phyloP scores from a whole-genome alignment of 2,329 filamentous ascomycete species.

The Neonectria ditissima region DNA sequence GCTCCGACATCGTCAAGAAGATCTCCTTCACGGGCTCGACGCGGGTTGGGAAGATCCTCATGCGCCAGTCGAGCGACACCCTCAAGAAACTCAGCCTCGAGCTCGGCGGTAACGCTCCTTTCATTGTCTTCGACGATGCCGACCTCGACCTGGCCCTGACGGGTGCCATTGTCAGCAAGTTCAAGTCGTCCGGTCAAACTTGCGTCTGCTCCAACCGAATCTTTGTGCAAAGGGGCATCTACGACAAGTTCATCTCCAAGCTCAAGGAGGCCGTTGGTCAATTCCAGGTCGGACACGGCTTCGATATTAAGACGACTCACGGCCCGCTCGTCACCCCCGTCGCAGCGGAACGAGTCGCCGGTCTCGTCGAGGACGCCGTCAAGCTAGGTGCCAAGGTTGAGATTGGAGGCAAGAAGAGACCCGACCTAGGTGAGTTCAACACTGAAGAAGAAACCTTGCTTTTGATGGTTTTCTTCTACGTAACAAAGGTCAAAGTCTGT shows the following conservation, averaged over 20 bases:
- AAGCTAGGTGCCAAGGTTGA: constrained; percentile 71
- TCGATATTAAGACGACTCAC: constrained; percentile 68
- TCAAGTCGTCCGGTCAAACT: constrained; percentile 90
- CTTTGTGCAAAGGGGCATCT: constrained; percentile 78
- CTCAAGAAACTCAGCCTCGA: constrained; percentile 76
- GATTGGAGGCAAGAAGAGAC: constrained; percentile 70
- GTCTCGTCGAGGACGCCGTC: constrained; percentile 73
- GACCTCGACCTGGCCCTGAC: constrained; percentile 75
- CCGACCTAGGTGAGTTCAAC: constrained; percentile 63
- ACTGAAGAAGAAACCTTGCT: too few relatives aligned
- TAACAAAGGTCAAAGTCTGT: background rate
- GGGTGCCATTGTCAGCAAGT: constrained; percentile 79
- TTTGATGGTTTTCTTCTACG: background rate
- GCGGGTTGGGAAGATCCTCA: constrained; percentile 63
- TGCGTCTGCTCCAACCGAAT: constrained; percentile 87
- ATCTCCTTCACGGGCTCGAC: constrained; percentile 78
- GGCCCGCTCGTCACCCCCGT: constrained; percentile 72
- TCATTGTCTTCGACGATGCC: constrained; percentile 83
- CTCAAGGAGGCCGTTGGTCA: constrained; percentile 74
- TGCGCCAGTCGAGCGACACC: constrained; percentile 77
- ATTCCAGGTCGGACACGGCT: constrained; percentile 76
- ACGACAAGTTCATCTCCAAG: constrained; percentile 74
- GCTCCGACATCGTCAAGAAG: constrained; percentile 73
- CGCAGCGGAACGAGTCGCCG: constrained; percentile 68
- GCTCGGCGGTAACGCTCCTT: constrained; percentile 76